phyloP scores from a whole-genome alignment of 176 grass and related monocot genomes.

The Oryza meyeriana region DNA sequence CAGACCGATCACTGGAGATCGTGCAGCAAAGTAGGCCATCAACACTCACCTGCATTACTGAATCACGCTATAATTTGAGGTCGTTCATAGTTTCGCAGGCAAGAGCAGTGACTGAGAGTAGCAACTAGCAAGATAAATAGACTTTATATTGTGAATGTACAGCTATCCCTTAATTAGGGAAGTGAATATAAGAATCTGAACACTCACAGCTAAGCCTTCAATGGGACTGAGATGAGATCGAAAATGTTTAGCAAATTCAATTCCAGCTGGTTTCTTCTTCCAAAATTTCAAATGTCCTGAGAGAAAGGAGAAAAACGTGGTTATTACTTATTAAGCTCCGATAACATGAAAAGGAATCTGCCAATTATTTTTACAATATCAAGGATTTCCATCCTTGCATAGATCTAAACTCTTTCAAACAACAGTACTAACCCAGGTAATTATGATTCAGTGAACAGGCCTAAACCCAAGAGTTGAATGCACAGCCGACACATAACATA shows the following conservation, averaged over 20 bases:
- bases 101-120: not conserved
- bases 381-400: not conserved
- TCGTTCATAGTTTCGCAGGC: not conserved
- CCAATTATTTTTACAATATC: not conserved
- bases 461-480: not conserved
- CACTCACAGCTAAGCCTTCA: constrained; percentile 91
- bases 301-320: not conserved
- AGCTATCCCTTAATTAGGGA: not conserved
- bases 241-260: constrained; percentile 99
- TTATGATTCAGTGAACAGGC: not conserved
- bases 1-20: constrained; percentile 66
- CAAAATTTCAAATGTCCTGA: constrained; percentile 92
- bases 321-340: not conserved
- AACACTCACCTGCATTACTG: constrained; percentile 68
- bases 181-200: constrained; percentile 10
- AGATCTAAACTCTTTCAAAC: not conserved
- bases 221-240: constrained; percentile 94
- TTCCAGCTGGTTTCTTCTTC: constrained; percentile 86
- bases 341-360: not conserved
- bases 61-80: constrained; percentile 52
- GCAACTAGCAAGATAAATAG: constrained; percentile 16
- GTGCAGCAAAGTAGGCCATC: constrained; percentile 97
- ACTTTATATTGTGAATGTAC: not conserved
- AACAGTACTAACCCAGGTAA: not conserved
- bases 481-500: not conserved